Percentiles rank a stretch among this genome's conserved stretches.
phyloP scores from a whole-genome alignment of 345 rosid genomes.

The Eutrema heterophyllum region DNA sequence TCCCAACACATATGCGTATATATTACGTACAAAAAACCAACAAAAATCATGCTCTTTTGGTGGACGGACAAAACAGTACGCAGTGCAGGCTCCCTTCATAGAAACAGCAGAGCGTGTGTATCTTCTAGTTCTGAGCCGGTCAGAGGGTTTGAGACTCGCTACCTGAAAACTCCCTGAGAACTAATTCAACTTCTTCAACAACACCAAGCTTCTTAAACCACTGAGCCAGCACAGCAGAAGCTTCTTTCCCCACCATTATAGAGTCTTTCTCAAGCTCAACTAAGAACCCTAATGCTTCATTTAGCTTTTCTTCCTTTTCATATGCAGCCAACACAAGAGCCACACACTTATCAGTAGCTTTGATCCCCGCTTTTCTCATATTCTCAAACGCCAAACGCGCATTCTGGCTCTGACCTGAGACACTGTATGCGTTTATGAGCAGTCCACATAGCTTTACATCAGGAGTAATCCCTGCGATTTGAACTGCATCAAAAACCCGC shows the following conservation, averaged over 20 bases:
- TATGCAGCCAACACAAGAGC: slow-evolving; percentile 55
- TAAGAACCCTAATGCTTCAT: slow-evolving; percentile 54
- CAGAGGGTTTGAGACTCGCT: not conserved
- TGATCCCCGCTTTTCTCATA: slow-evolving; percentile 74
- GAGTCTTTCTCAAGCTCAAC: slow-evolving; percentile 52
- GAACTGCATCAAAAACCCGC: slow-evolving; percentile 70
- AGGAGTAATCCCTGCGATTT: slow-evolving; percentile 66
- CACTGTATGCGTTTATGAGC: slow-evolving; percentile 66
- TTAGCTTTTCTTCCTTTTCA: slow-evolving; percentile 57
- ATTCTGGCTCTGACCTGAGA: slow-evolving; percentile 55
- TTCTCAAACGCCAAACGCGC: slow-evolving; percentile 58
- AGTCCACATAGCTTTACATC: slow-evolving; percentile 66
- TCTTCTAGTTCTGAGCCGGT: not conserved
- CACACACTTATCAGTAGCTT: slow-evolving; percentile 69
- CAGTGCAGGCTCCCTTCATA: not conserved
- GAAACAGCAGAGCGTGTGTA: not conserved
- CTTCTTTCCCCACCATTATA: slow-evolving; percentile 53
- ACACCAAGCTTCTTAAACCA: slow-evolving; percentile 79
- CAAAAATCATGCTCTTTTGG: slow-evolving; percentile 9
- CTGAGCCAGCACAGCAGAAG: slow-evolving; percentile 48
- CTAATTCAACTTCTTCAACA: slow-evolving; percentile 57
- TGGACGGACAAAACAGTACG: not conserved
- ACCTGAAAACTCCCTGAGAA: slow-evolving; percentile 48
- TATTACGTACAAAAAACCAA: not conserved
- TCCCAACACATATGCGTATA: not conserved